Evolutionary conservation across 805 yeast genomes (phyloP).

Genomic region (Saccharomycopsis sp.): DNA sequence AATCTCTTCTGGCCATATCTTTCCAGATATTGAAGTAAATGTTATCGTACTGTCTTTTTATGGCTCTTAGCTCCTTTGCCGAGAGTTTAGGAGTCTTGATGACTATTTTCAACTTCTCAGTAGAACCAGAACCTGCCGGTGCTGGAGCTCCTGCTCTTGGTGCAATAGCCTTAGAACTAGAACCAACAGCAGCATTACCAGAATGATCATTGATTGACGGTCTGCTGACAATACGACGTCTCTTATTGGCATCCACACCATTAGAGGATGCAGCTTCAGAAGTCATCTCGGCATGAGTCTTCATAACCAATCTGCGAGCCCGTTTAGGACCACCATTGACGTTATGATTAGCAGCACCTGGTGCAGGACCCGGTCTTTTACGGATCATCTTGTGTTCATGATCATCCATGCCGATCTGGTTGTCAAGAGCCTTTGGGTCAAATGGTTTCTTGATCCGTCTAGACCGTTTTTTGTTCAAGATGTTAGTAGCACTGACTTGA

Average conservation of each 20-base stretch:
- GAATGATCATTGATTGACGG: too few species aligned
- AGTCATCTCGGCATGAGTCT: not conserved
- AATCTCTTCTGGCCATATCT: conserved; percentile 89
- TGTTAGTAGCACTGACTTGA: not conserved
- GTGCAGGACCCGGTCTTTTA: too few species aligned
- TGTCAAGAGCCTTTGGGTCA: not conserved
- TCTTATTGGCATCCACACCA: too few species aligned
- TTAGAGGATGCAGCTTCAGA: too few species aligned
- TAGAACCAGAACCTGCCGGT: too few species aligned
- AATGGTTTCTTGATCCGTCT: not conserved
- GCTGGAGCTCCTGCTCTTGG: not conserved
- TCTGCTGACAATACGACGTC: not conserved
- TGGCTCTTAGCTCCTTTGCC: conserved; percentile 59
- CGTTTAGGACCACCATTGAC: not conserved
- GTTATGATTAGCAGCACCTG: not conserved
- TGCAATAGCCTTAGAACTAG: not conserved
- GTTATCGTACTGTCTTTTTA: conserved; percentile 77
- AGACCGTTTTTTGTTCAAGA: not conserved
- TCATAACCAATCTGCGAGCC: not conserved
- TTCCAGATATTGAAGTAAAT: conserved; percentile 88
- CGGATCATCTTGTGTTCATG: not conserved
- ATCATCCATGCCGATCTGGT: not conserved
- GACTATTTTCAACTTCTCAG: too few species aligned
- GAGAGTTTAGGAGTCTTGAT: too few species aligned
- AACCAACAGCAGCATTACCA: too few species aligned